Conservation (phyloP, 1,284 basidiomycete genomes). For the Ceratobasidium sp. region DNA sequence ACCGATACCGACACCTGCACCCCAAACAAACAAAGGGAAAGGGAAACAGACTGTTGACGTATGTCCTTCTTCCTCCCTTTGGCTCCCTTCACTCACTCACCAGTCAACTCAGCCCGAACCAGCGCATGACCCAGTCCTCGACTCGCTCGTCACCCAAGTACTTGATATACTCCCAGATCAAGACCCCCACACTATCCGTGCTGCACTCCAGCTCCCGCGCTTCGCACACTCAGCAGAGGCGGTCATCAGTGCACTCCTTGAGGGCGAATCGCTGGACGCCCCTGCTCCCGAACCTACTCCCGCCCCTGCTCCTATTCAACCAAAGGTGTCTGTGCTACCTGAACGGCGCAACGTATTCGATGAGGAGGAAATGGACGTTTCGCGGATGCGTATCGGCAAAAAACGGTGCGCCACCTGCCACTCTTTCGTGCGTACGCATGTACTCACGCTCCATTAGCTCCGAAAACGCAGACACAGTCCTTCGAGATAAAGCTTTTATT, state of each 20-base stretch:
- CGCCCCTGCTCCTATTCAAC: neutral
- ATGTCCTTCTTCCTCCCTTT: neutral
- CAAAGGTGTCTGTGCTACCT: neutral
- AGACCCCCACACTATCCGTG: slow-evolving; percentile 45
- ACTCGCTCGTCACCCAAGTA: slow-evolving; percentile 47
- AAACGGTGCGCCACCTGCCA: slow-evolving; percentile 56
- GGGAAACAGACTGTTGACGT: slow-evolving; percentile 23
- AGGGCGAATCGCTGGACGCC: slow-evolving; percentile 40
- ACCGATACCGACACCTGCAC: neutral
- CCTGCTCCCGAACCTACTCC: slow-evolving; percentile 2
- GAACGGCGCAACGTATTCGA: slow-evolving; percentile 71
- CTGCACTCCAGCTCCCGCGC: slow-evolving; percentile 46
- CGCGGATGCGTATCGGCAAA: slow-evolving; percentile 71
- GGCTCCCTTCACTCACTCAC: neutral
- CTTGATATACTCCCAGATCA: slow-evolving; percentile 50
- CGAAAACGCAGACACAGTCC: slow-evolving; percentile 58
- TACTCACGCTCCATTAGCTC: slow-evolving; percentile 52
- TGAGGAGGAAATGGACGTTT: slow-evolving; percentile 71
- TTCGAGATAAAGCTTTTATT: slow-evolving; percentile 69
- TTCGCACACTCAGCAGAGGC: slow-evolving; percentile 46
- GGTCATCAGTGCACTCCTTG: slow-evolving; percentile 47
- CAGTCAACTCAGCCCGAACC: slow-evolving; percentile 11
- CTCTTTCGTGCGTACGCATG: neutral
- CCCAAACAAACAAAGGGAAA: slow-evolving; percentile 37
- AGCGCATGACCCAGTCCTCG: slow-evolving; percentile 23